Evolutionary conservation across 805 yeast species (phyloP).

Genomic region (Wickerhamiella occidentalis): DNA sequence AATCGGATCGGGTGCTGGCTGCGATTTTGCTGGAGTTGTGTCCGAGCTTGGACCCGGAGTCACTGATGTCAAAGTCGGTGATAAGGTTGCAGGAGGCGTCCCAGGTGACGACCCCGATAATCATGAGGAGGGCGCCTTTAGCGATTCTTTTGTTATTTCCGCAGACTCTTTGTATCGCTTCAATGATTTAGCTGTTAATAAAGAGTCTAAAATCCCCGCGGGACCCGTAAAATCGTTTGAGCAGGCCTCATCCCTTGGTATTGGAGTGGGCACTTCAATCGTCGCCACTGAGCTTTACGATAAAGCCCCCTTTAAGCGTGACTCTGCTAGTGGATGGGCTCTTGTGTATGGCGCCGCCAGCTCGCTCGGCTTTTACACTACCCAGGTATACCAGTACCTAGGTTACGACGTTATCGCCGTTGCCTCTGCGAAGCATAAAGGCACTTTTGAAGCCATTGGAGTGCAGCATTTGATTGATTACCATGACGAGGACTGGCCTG

Average conservation of each 20-base stretch:
- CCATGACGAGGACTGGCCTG: slow-evolving; percentile 34
- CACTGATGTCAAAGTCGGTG: slow-evolving; percentile 24
- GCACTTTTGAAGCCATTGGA: slow-evolving; percentile 35
- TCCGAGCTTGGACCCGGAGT: slow-evolving; percentile 40
- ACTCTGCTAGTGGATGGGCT: slow-evolving; percentile 17
- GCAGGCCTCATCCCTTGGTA: slow-evolving; percentile 50
- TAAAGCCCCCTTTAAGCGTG: slow-evolving; percentile 26
- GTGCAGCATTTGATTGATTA: slow-evolving; percentile 41
- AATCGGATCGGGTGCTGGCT: slow-evolving; percentile 42
- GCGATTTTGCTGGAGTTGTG: slow-evolving; percentile 50
- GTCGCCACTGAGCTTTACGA: slow-evolving; percentile 27
- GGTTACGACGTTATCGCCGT: slow-evolving; percentile 39
- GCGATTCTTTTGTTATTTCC: slow-evolving; percentile 38
- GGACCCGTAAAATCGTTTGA: slow-evolving; percentile 41
- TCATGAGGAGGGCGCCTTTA: slow-evolving; percentile 45
- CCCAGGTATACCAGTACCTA: slow-evolving; percentile 46
- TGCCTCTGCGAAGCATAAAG: slow-evolving; percentile 39
- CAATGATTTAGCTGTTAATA: slow-evolving; percentile 20
- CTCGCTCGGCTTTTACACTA: slow-evolving; percentile 44
- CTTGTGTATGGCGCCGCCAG: slow-evolving; percentile 41
- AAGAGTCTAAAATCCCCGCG: slow-evolving; percentile 26
- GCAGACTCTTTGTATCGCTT: slow-evolving; percentile 28
- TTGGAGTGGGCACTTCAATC: slow-evolving; percentile 41
- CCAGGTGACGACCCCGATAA: slow-evolving; percentile 33
- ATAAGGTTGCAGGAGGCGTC: slow-evolving; percentile 42